phyloP scores from a whole-genome alignment of 2,329 filamentous ascomycete species.

The Thelonectria olida region DNA sequence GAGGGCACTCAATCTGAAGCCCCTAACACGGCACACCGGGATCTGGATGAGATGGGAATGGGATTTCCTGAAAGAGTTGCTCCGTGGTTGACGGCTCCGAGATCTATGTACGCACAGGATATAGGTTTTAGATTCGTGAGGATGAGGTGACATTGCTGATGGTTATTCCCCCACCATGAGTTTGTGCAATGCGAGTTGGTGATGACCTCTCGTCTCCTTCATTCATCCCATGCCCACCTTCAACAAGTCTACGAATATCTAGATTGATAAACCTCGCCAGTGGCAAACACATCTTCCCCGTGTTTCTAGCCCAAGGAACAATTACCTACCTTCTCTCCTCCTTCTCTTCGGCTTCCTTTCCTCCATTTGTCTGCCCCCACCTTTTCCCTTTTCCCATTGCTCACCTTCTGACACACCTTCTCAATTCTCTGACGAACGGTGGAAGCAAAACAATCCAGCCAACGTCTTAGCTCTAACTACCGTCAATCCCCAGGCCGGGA shows the following conservation, averaged over 20 bases:
- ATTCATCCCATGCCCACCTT: background rate
- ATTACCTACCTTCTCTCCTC: background rate
- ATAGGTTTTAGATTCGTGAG: too few relatives aligned
- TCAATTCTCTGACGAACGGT: background rate
- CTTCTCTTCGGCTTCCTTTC: background rate
- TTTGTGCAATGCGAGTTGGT: background rate
- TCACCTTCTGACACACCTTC: background rate
- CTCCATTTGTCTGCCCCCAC: background rate
- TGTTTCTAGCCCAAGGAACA: background rate
- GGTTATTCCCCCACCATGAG: background rate
- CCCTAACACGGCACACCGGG: background rate
- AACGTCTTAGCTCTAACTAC: background rate
- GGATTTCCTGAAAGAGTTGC: constrained; percentile 1
- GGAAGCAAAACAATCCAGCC: background rate
- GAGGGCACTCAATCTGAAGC: background rate
- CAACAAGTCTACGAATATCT: background rate
- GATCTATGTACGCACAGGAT: too few relatives aligned
- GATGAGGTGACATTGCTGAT: background rate
- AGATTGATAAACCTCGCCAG: background rate
- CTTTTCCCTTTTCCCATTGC: background rate
- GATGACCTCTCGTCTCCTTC: background rate
- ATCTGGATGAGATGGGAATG: background rate
- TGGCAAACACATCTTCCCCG: background rate
- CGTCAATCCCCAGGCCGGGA: constrained; percentile 15
- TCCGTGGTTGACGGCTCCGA: background rate